Percentiles rank a stretch among this genome's conserved stretches.
Evolutionary conservation across 1,284 basidiomycete genomes (phyloP).

Genomic region (Schizophyllum amplum): DNA sequence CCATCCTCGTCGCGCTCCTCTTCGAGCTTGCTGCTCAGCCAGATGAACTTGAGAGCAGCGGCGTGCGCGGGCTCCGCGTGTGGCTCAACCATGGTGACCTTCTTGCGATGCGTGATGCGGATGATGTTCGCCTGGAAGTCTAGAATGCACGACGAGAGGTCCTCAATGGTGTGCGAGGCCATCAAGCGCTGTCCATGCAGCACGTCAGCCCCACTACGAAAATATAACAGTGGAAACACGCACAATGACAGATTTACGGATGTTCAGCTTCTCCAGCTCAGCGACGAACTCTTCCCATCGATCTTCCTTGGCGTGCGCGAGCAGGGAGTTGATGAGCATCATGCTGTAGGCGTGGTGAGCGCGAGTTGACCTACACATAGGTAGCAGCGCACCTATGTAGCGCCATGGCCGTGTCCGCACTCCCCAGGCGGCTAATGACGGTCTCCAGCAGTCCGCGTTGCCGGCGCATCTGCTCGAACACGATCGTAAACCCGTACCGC

Average conservation of each 20-base stretch:
- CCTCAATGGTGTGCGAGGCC: constrained; percentile 80
- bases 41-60: constrained; percentile 62
- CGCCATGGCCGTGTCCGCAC: constrained; percentile 79
- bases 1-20: constrained; percentile 43
- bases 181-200: constrained; percentile 61
- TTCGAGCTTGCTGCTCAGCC: constrained; percentile 53
- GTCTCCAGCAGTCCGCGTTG: constrained; percentile 62
- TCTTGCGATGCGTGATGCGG: constrained; percentile 74
- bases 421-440: constrained; percentile 72
- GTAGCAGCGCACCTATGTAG: constrained; percentile 61
- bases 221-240: constrained; percentile 19
- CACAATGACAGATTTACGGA: constrained; percentile 80
- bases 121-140: constrained; percentile 90
- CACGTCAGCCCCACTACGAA: constrained; percentile 1
- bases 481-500: constrained; percentile 76
- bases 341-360: constrained; percentile 40
- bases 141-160: constrained; percentile 79
- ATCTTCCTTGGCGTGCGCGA: constrained; percentile 69
- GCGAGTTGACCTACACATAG: not conserved
- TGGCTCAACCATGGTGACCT: constrained; percentile 71
- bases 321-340: constrained; percentile 84
- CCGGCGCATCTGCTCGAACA: constrained; percentile 74
- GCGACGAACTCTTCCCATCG: constrained; percentile 74
- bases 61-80: constrained; percentile 54
- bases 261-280: constrained; percentile 73